Percentiles rank a stretch among this genome's conserved stretches.
Evolutionary conservation across 2,329 filamentous ascomycete species (phyloP).

Genomic region (Dendryphion nanum): DNA sequence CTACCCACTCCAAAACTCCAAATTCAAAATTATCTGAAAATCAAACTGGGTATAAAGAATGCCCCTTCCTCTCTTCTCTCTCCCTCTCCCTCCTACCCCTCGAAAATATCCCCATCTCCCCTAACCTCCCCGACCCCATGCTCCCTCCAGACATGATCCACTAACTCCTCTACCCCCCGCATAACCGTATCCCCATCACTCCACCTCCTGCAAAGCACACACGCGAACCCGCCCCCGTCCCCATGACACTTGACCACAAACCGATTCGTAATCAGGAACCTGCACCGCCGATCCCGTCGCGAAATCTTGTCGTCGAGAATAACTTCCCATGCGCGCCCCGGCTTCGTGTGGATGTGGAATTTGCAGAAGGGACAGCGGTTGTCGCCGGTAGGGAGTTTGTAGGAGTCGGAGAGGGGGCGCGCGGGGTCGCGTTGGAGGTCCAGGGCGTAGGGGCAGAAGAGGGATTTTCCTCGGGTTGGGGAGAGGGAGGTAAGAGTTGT

Average conservation of each 20-base stretch:
- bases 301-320: constrained; percentile 11
- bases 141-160: constrained; percentile 35
- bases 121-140: constrained; percentile 29
- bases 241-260: constrained; percentile 35
- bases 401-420: constrained; percentile 24
- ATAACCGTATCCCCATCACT: constrained; percentile 28
- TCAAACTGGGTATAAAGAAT: too few relatives aligned
- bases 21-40: too few relatives aligned
- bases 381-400: constrained; percentile 16
- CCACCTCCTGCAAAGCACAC: constrained; percentile 29
- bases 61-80: too few relatives aligned
- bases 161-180: constrained; percentile 35
- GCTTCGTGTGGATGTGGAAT: constrained; percentile 15
- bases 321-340: constrained; percentile 31
- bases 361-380: constrained; percentile 29
- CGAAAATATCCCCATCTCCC: constrained; percentile 30
- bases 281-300: constrained; percentile 4
- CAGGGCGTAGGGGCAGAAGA: constrained; percentile 33
- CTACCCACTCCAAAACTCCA: too few relatives aligned
- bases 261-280: constrained; percentile 24
- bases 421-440: constrained; percentile 23
- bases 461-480: background rate
- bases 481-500: background rate
- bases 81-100: too few relatives aligned
- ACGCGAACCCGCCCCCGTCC: constrained; percentile 30